These are phyloP conservation scores for Spiromastix sp. DNA, from an alignment of 2,329 filamentous ascomycete genomes.

Conservation along the genomic window DNA sequence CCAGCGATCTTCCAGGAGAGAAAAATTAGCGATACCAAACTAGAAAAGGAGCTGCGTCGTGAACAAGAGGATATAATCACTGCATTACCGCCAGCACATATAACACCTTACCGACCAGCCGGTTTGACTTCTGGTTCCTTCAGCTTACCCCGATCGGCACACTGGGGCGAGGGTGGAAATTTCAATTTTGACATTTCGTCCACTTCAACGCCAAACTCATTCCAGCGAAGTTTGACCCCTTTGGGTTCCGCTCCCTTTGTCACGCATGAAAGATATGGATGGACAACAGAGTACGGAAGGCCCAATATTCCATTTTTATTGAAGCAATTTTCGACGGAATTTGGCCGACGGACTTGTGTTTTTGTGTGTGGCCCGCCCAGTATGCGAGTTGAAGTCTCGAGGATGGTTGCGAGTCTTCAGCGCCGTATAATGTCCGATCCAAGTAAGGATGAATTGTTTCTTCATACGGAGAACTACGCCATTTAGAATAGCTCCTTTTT, in stretches of 20 bases:
- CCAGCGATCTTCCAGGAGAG: constrained; percentile 74
- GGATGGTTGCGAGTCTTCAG: constrained; percentile 73
- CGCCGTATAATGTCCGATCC: constrained; percentile 70
- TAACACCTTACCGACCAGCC: constrained; percentile 4
- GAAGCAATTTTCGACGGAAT: constrained; percentile 67
- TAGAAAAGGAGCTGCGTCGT: constrained; percentile 65
- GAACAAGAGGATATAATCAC: constrained; percentile 81
- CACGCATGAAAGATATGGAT: constrained; percentile 54
- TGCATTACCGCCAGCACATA: constrained; percentile 54
- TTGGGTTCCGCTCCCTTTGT: constrained; percentile 75
- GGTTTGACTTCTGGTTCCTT: constrained; percentile 13
- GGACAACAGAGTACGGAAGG: constrained; percentile 85
- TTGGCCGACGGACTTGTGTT: constrained; percentile 73
- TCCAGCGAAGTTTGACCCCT: constrained; percentile 81
- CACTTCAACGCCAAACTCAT: constrained; percentile 70
- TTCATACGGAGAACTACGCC: constrained; percentile 93
- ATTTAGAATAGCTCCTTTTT: constrained; percentile 46
- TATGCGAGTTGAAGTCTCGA: constrained; percentile 83
- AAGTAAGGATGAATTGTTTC: constrained; percentile 75
- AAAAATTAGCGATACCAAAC: constrained; percentile 58
- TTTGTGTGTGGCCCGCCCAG: constrained; percentile 84
- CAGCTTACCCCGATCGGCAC: constrained; percentile 12
- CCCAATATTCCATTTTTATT: constrained; percentile 84
- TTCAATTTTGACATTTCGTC: constrained; percentile 61
- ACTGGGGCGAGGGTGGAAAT: too few relatives aligned